Conservation (phyloP, 495 filamentous ascomycete genomes). For the Neurospora discreta region DNA sequence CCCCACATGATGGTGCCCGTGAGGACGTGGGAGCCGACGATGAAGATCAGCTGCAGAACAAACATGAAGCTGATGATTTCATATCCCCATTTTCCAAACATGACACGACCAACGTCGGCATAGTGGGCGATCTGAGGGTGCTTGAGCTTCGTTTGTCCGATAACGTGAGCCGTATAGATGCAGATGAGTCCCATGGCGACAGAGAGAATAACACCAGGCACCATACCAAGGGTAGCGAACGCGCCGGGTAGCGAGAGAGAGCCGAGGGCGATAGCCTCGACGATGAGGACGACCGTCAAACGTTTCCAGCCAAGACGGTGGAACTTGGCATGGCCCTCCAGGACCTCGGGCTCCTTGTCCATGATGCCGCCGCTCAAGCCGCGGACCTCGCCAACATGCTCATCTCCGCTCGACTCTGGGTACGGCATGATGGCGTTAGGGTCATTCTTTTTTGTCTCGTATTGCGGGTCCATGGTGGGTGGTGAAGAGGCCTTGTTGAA, state of each 20-base stretch:
- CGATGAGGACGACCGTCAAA: conserved; percentile 50
- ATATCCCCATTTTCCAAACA: conserved; percentile 52
- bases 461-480: background rate
- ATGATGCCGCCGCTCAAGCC: conserved; percentile 1
- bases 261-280: conserved; percentile 64
- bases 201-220: conserved; percentile 45
- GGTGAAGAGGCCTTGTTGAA: background rate
- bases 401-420: background rate
- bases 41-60: conserved; percentile 60
- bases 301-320: conserved; percentile 39
- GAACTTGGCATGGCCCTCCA: conserved; percentile 30
- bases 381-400: background rate
- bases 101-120: conserved; percentile 57
- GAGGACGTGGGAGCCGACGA: conserved; percentile 65
- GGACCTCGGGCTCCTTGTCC: conserved; percentile 25
- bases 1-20: conserved; percentile 65
- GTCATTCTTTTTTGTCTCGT: background rate
- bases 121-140: conserved; percentile 64
- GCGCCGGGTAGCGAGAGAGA: conserved; percentile 53
- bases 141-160: conserved; percentile 65
- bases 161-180: conserved; percentile 66
- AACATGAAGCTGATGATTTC: conserved; percentile 54
- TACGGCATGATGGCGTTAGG: background rate
- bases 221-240: conserved; percentile 54
- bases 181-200: conserved; percentile 52